phyloP scores from a whole-genome alignment of 2,329 filamentous ascomycete genomes.

The Ophiostoma sp. region DNA sequence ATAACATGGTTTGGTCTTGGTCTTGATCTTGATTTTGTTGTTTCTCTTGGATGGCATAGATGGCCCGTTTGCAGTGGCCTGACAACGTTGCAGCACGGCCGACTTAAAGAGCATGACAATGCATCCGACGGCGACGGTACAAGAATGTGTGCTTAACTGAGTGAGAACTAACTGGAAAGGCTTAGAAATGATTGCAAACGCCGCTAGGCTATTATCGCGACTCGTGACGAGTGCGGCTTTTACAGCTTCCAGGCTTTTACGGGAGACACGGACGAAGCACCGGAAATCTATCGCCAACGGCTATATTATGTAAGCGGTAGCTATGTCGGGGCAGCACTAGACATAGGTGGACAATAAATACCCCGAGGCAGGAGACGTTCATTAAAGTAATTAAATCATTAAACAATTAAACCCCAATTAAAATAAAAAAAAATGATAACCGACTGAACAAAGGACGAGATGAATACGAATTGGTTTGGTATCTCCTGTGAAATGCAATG shows the following conservation, averaged over 20 bases:
- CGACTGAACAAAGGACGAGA: neutral
- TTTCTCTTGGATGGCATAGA: neutral
- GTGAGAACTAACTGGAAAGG: neutral
- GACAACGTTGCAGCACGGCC: conserved; percentile 6
- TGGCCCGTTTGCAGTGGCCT: conserved; percentile 9
- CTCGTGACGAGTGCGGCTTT: conserved; percentile 7
- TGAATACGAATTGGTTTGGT: neutral
- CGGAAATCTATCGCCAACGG: neutral
- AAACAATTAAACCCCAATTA: neutral
- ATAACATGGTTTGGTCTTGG: too few relatives aligned
- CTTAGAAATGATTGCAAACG: neutral
- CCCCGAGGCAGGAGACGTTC: neutral
- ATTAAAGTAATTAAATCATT: neutral
- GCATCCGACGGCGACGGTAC: neutral
- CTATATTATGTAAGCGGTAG: neutral
- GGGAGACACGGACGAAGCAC: neutral
- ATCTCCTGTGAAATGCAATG: neutral
- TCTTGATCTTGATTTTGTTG: neutral
- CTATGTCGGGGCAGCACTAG: neutral
- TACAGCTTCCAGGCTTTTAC: neutral
- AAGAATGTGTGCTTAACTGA: neutral
- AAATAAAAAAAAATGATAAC: neutral
- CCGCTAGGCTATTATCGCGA: neutral
- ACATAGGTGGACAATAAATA: neutral
- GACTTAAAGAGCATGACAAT: neutral